A percentile compares a stretch with the other conserved stretches of the same genome.
Conservation (phyloP, 768 basidiomycete species). For the Collybia mongolica region DNA sequence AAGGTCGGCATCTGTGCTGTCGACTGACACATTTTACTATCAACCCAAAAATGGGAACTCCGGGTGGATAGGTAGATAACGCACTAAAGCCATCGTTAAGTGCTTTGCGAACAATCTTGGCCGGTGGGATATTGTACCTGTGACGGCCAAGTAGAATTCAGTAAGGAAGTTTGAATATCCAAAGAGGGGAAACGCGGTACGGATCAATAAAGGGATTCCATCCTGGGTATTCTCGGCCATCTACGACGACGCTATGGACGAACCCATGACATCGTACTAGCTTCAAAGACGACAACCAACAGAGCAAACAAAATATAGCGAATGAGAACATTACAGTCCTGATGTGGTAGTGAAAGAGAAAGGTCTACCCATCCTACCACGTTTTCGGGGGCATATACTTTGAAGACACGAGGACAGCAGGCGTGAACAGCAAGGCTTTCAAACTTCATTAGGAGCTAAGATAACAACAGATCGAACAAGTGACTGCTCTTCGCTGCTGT, state of each 20-base stretch:
- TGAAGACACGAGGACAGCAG: too few relatives aligned
- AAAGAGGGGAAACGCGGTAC: slow-evolving; percentile 19
- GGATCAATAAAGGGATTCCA: slow-evolving; percentile 40
- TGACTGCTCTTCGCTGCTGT: too few relatives aligned
- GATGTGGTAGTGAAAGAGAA: background rate
- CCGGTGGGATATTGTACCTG: slow-evolving; percentile 26
- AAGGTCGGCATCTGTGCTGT: slow-evolving; percentile 31
- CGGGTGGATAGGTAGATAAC: background rate
- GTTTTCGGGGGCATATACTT: too few relatives aligned
- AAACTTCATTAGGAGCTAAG: too few relatives aligned
- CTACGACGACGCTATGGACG: slow-evolving; percentile 29
- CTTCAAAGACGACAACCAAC: background rate
- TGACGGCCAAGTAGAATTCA: slow-evolving; percentile 3
- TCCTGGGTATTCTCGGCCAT: slow-evolving; percentile 29
- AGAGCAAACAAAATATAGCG: background rate
- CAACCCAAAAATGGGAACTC: background rate
- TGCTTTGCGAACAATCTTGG: slow-evolving; percentile 33
- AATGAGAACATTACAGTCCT: slow-evolving; percentile 1
- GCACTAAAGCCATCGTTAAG: slow-evolving; percentile 32
- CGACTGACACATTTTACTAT: slow-evolving; percentile 16
- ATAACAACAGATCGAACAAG: too few relatives aligned
- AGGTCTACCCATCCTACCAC: too few relatives aligned
- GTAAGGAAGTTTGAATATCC: slow-evolving; percentile 1
- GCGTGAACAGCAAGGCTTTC: too few relatives aligned
- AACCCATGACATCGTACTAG: slow-evolving; percentile 31